Percentiles rank a stretch among this genome's conserved stretches.
Conservation (phyloP, 1,284 basidiomycete species). For the Fomes fomentarius region DNA sequence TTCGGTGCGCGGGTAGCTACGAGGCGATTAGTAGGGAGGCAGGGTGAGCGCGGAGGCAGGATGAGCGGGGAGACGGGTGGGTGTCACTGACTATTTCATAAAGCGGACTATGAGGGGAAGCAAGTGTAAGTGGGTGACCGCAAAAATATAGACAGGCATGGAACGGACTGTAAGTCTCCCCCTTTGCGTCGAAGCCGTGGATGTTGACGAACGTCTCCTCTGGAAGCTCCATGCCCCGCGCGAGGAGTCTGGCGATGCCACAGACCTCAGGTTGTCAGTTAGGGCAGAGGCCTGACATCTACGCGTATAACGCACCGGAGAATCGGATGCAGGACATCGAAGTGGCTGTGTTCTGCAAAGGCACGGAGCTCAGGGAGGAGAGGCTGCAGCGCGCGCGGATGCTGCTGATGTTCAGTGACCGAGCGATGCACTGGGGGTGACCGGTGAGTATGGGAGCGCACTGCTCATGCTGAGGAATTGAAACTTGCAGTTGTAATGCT, state of each 20-base stretch:
- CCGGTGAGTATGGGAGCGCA: no score
- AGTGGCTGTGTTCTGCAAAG: slow-evolving; percentile 54
- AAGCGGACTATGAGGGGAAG: slow-evolving; percentile 47
- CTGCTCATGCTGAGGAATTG: no score
- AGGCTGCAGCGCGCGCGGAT: slow-evolving; percentile 52
- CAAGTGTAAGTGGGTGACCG: neutral
- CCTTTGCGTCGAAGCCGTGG: slow-evolving; percentile 32
- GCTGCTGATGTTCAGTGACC: slow-evolving; percentile 40
- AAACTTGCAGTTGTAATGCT: slow-evolving; percentile 35
- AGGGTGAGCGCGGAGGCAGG: neutral
- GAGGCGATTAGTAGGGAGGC: neutral
- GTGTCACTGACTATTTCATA: slow-evolving; percentile 52
- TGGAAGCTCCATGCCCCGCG: slow-evolving; percentile 38
- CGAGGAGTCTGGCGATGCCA: slow-evolving; percentile 51
- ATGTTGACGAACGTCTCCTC: slow-evolving; percentile 39
- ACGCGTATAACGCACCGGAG: slow-evolving; percentile 44
- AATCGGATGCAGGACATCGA: slow-evolving; percentile 50
- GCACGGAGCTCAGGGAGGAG: slow-evolving; percentile 59
- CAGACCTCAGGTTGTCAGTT: no score
- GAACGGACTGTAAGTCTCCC: slow-evolving; percentile 36
- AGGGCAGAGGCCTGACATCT: no score
- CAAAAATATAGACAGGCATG: slow-evolving; percentile 11
- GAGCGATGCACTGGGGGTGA: slow-evolving; percentile 46
- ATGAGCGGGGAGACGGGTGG: no score
- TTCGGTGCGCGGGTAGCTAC: slow-evolving; percentile 46